Evolutionary conservation across 1,284 basidiomycete genomes (phyloP).

Genomic region (Neonothopanus nambi): DNA sequence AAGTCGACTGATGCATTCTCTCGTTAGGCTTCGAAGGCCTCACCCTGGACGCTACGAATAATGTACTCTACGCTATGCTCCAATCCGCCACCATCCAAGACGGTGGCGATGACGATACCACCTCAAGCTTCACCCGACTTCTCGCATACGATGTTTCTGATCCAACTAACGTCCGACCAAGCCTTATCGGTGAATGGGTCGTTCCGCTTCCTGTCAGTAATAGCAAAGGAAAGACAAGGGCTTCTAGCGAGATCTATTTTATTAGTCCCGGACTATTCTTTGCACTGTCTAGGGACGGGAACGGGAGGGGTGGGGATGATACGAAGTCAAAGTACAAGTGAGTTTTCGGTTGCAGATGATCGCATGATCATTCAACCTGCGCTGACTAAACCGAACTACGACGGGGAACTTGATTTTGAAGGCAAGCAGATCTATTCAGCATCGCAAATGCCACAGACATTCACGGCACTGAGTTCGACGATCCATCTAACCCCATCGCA

Average conservation of each 20-base stretch:
- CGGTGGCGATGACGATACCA: slow-evolving; percentile 48
- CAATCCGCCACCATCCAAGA: slow-evolving; percentile 69
- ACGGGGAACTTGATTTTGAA: slow-evolving; percentile 20
- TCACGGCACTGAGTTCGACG: slow-evolving; percentile 56
- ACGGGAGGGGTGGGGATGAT: slow-evolving; percentile 58
- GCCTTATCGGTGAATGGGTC: slow-evolving; percentile 58
- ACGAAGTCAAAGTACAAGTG: slow-evolving; percentile 59
- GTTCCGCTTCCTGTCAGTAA: slow-evolving; percentile 57
- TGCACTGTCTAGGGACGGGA: slow-evolving; percentile 57
- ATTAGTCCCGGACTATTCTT: slow-evolving; percentile 55
- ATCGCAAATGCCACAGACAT: slow-evolving; percentile 64
- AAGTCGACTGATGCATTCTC: background rate
- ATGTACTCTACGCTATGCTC: slow-evolving; percentile 59
- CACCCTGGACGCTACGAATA: slow-evolving; percentile 50
- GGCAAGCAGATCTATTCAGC: slow-evolving; percentile 60
- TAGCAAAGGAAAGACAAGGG: slow-evolving; percentile 49
- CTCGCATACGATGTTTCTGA: slow-evolving; percentile 54
- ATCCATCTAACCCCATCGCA: slow-evolving; percentile 53
- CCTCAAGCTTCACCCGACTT: slow-evolving; percentile 54
- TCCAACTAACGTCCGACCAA: slow-evolving; percentile 27
- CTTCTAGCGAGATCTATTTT: slow-evolving; percentile 60
- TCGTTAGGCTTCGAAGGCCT: slow-evolving; percentile 58
- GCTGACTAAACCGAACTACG: no score
- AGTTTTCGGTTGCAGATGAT: slow-evolving; percentile 21
- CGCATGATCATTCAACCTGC: no score